These are phyloP conservation scores for Talaromyces verruculosus DNA, from an alignment of 2,329 filamentous ascomycete species.

Conservation along the genomic window DNA sequence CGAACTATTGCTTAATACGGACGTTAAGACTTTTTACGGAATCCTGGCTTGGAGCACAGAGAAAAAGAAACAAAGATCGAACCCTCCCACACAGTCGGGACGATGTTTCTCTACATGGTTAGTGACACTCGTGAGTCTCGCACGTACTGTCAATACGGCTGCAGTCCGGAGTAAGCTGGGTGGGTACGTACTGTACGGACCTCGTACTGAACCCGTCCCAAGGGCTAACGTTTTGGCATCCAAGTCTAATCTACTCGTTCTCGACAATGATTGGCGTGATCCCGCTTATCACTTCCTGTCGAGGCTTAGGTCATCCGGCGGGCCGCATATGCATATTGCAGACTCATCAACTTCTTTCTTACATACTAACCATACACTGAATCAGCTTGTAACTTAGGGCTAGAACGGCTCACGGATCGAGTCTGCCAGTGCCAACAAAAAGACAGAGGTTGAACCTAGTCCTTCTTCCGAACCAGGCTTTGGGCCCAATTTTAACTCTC, in stretches of 20 bases:
- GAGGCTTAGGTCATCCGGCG: constrained; percentile 15
- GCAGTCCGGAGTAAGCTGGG: neutral
- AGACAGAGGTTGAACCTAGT: neutral
- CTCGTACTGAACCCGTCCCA: neutral
- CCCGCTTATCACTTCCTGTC: constrained; percentile 14
- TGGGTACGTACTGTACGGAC: neutral
- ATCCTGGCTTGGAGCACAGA: neutral
- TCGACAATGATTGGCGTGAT: neutral
- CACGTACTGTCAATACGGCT: neutral
- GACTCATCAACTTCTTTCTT: neutral
- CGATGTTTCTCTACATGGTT: neutral
- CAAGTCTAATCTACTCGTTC: neutral
- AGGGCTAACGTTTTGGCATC: constrained; percentile 6
- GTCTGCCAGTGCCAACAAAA: neutral
- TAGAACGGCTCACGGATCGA: neutral
- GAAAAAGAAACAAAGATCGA: neutral
- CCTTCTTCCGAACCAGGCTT: neutral
- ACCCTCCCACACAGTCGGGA: constrained; percentile 10
- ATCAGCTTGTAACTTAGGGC: neutral
- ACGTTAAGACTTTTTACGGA: neutral
- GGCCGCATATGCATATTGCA: constrained; percentile 13
- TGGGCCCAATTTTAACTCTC: constrained; percentile 9
- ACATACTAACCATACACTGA: neutral
- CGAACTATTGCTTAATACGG: neutral
- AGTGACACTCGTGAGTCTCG: neutral